Evolutionary conservation across 2,329 filamentous ascomycete genomes (phyloP), one percentile per base, ranked within the genome.

Genomic region (Stemphylium beticola): DNA sequence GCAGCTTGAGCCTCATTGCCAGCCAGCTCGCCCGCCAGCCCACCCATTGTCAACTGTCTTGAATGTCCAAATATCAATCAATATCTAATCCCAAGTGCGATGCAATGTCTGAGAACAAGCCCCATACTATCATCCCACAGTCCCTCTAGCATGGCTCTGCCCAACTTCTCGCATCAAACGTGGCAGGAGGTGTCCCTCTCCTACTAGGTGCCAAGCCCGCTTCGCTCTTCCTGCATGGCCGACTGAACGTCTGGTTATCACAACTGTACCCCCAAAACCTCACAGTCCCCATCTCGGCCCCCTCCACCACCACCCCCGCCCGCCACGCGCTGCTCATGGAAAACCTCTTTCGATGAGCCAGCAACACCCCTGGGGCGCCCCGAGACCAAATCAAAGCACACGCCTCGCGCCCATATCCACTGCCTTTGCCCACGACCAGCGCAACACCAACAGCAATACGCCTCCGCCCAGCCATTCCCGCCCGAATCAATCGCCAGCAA

Each of bases 331-430:
- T 70, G 67, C 74, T 71, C 66, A 77, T 77, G 75, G 74, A 70
- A 75, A 67, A 68, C 64, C 68, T 70, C 66, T 69, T 74, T 74
- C 74, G 77, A 78, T 77, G 75, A 78, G 74, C 76, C 79, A 83
- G 77, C 80, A 82, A 78, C 80, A 81, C 74, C 78, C 81, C 73
- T 85, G 83, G 83, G 82, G 81, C 77, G 77, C 79, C 72, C 77
- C 81, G 71, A 77, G 78, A 74, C 81, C 81, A 72, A 81, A 82
- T 72, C 79, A 82, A 67, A 79, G 75, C 74, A 76, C 80, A 73
- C 83, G 83, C 71, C 82, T 84, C 71, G 80, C 84, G 66, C 83
- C 84, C 71, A 82, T 86, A 68, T 81, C 83, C 65, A 67, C 66
- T 63, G 79, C 76, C 57, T 78, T 78, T 61, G 75, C 77, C 54